Conservation (phyloP, 1,284 basidiomycete genomes). For the Spongispora temasekensis region DNA sequence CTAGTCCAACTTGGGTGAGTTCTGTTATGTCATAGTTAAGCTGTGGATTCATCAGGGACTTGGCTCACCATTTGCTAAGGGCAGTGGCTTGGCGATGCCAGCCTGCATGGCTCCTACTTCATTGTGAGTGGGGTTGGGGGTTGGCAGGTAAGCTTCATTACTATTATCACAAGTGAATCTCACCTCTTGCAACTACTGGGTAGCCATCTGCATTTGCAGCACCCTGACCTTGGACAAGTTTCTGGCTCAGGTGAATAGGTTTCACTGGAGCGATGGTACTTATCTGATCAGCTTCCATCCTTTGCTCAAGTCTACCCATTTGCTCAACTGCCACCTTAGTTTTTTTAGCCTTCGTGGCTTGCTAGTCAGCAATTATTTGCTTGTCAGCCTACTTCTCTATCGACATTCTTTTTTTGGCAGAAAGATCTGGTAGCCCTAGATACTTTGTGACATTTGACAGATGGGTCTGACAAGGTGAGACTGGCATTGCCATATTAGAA, state of each 20-base stretch:
- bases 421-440: neutral
- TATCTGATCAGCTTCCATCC: neutral
- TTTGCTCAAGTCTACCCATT: neutral
- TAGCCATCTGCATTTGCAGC: neutral
- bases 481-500: neutral
- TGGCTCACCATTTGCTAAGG: too few species aligned
- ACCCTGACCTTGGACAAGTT: neutral
- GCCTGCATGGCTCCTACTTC: too few species aligned
- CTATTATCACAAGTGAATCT: too few species aligned
- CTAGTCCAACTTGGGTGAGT: too few species aligned
- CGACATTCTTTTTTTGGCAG: neutral
- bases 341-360: neutral
- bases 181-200: too few species aligned
- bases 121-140: too few species aligned
- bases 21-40: too few species aligned
- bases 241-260: neutral
- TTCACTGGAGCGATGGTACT: neutral
- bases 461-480: neutral
- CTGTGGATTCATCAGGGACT: too few species aligned
- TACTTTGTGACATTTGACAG: neutral
- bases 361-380: neutral
- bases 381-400: neutral
- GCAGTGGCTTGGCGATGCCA: too few species aligned
- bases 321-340: neutral
- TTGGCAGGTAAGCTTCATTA: too few species aligned